Conservation (phyloP, 129 eudicot species). For the Tagetes erecta region DNA sequence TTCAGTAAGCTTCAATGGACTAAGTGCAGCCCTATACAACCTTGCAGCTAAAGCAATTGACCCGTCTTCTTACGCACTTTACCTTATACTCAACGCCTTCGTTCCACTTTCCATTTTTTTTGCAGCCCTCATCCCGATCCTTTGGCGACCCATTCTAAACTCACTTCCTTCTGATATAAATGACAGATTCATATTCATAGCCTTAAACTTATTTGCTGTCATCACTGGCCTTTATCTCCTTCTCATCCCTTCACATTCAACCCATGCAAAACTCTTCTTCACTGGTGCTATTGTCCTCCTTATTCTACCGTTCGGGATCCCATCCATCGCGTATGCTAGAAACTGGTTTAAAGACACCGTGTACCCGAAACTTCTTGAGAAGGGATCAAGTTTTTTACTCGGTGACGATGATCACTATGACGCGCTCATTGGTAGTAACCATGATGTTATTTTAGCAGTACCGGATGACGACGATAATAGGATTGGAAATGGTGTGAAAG, state of each 20-base stretch:
- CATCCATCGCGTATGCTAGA: slow-evolving; percentile 74
- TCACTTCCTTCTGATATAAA: slow-evolving; percentile 36
- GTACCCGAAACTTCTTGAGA: slow-evolving; percentile 43
- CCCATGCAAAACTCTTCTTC: slow-evolving; percentile 50
- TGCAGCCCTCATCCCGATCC: slow-evolving; percentile 62
- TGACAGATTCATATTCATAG: slow-evolving; percentile 45
- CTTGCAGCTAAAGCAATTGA: slow-evolving; percentile 67
- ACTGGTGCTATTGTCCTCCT: slow-evolving; percentile 68
- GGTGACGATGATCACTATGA: slow-evolving; percentile 47
- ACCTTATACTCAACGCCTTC: slow-evolving; percentile 81
- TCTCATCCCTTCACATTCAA: slow-evolving; percentile 44
- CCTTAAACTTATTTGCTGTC: slow-evolving; percentile 56
- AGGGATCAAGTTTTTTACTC: slow-evolving; percentile 54
- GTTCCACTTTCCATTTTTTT: slow-evolving; percentile 61
- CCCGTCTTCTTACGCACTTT: slow-evolving; percentile 52
- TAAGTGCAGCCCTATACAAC: slow-evolving; percentile 86
- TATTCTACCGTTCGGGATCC: slow-evolving; percentile 64
- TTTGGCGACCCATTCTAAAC: slow-evolving; percentile 56
- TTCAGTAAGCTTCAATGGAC: slow-evolving; percentile 83
- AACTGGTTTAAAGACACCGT: slow-evolving; percentile 52
- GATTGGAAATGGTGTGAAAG: slow-evolving; percentile 18
- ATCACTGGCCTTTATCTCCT: slow-evolving; percentile 87
- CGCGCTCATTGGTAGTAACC: slow-evolving; percentile 36
- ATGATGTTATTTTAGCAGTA: slow-evolving; percentile 18
- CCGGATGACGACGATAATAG: slow-evolving; percentile 15